Base-by-base conservation (phyloP, 176 grass and related monocot species). In the Musa acuminata region DNA sequence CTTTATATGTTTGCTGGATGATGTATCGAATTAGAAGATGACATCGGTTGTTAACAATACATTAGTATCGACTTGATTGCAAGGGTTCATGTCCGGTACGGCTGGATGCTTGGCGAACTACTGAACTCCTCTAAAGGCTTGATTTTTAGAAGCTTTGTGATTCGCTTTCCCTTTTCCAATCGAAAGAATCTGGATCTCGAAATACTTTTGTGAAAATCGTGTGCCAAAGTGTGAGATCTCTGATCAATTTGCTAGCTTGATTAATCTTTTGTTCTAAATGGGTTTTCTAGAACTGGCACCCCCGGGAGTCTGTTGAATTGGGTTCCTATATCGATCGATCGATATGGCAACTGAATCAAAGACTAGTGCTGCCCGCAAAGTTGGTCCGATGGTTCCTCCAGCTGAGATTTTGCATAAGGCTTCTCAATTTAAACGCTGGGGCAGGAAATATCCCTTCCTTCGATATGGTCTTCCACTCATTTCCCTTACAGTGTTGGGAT, bases 401-500 rank as follows among this genome's bases (percentile, higher is more conserved):
- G 52, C 82, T 78, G 89, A 88, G 71, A 58, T 87, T 71, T 70
- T 69, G 35, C 17, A 85, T 3, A 75, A 78, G 55, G 82, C 88
- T 13, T 89, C 84, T 13, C 83, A 93, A 54, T 98, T 93, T 73
- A 98, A 87, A 80, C 75, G 90, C 11, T 91, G 80, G 87, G 84
- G 88, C 19, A 80, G 82, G 13, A 93, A 85, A 68, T 76, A 91
- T 77, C 95, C 90, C 68, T 98, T 98, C 63, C 43, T 98, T 72
- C 80, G 82, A 53, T 93, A 93, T 71, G 95, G 90, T 1, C 25
- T 93, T 72, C 88, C 95, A 11, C 84, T 98, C 26, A 93, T 93
- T 84, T 98, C 90, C 64, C 84, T 98, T 67, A 91, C 94, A 10
- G 90, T 98, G n/a, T 85, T 98, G 79, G 94, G 94, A 50, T 89